phyloP scores from a whole-genome alignment of 768 basidiomycete species.

The Tephrocybe sp. region DNA sequence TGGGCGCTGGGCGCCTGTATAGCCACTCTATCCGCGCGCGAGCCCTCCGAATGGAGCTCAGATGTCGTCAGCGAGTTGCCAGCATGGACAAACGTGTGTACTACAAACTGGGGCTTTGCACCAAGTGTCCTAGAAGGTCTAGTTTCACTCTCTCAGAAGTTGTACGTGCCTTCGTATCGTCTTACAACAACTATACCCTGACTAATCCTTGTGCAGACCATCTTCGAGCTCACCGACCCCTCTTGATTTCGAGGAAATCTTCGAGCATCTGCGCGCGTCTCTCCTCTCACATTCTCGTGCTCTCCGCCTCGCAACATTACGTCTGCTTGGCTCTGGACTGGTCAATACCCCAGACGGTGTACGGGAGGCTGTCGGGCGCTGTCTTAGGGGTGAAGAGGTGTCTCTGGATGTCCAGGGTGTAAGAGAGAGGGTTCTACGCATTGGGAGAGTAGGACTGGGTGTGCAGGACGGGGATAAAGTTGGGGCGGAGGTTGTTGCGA shows the following conservation, averaged over 20 bases:
- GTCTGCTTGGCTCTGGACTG: conserved; percentile 56
- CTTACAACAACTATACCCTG: background rate
- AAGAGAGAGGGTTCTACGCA: conserved; percentile 80
- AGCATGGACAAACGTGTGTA: conserved; percentile 45
- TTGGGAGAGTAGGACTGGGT: conserved; percentile 67
- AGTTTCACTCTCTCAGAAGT: conserved; percentile 43
- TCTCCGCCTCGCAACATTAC: conserved; percentile 64
- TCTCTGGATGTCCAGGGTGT: conserved; percentile 77
- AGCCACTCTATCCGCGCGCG: conserved; percentile 45
- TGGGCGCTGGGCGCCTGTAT: conserved; percentile 67
- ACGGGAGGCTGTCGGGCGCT: conserved; percentile 58
- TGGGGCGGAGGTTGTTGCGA: conserved; percentile 61
- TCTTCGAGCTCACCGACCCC: conserved; percentile 33
- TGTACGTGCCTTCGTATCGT: conserved; percentile 32
- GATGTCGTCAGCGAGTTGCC: conserved; percentile 39
- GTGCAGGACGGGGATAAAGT: conserved; percentile 54
- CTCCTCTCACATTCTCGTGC: conserved; percentile 73
- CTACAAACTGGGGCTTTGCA: conserved; percentile 59
- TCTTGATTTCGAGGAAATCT: conserved; percentile 53
- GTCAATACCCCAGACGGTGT: conserved; percentile 43
- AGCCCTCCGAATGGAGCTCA: conserved; percentile 44
- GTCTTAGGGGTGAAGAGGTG: conserved; percentile 80
- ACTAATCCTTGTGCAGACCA: conserved; percentile 20
- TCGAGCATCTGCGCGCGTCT: conserved; percentile 48
- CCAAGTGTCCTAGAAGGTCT: conserved; percentile 56